Conservation (phyloP, 331 rosid genomes). For the Acacia pycnantha region DNA sequence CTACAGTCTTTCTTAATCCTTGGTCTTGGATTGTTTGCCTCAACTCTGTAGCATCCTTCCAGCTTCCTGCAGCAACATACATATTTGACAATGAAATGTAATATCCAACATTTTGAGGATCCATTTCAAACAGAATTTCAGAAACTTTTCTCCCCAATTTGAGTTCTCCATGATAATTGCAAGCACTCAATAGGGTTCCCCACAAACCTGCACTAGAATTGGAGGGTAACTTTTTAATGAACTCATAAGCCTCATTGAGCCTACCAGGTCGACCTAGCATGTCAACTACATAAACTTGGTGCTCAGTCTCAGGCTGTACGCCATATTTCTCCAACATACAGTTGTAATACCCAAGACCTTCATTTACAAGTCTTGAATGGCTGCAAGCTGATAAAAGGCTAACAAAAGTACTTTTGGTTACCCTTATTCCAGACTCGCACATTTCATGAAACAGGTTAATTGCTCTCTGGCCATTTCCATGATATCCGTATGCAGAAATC, state of each 20-base stretch:
- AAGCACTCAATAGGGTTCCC: slow-evolving; percentile 60
- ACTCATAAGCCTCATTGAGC: slow-evolving; percentile 48
- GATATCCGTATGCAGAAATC: slow-evolving; percentile 56
- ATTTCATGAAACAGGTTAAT: slow-evolving; percentile 45
- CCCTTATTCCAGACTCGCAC: slow-evolving; percentile 35
- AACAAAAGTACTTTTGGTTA: slow-evolving; percentile 57
- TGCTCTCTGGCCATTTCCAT: slow-evolving; percentile 50
- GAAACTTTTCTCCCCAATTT: slow-evolving; percentile 47
- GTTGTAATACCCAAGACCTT: slow-evolving; percentile 47
- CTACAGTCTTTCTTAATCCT: slow-evolving; percentile 41
- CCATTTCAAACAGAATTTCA: slow-evolving; percentile 43
- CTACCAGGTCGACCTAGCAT: slow-evolving; percentile 59
- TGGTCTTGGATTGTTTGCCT: slow-evolving; percentile 37
- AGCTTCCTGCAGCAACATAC: slow-evolving; percentile 63
- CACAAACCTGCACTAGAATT: slow-evolving; percentile 46
- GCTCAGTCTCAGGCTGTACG: slow-evolving; percentile 48
- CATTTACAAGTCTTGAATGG: slow-evolving; percentile 47
- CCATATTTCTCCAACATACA: slow-evolving; percentile 42
- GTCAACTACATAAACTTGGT: slow-evolving; percentile 51
- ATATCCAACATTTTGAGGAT: slow-evolving; percentile 58
- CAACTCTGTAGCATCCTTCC: slow-evolving; percentile 58
- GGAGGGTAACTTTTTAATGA: slow-evolving; percentile 31
- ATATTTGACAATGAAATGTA: slow-evolving; percentile 56
- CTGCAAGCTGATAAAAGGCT: slow-evolving; percentile 61
- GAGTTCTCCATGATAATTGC: slow-evolving; percentile 57